A percentile compares a stretch with the other conserved stretches of the same genome.
phyloP scores from a whole-genome alignment of 768 basidiomycete species.

The Mycena pura region DNA sequence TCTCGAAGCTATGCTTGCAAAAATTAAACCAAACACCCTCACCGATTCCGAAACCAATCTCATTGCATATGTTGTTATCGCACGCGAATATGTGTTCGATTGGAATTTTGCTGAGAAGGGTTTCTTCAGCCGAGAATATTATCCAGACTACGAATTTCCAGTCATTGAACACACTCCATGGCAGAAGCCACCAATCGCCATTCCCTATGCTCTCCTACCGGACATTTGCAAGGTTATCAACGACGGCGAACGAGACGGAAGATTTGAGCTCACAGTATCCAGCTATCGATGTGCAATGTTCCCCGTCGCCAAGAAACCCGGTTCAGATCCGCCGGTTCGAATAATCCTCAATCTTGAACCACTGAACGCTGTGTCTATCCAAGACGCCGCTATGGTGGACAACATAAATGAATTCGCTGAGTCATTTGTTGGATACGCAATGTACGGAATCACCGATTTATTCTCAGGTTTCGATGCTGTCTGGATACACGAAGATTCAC shows the following conservation, averaged over 20 bases:
- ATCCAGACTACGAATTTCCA: slow-evolving; percentile 30
- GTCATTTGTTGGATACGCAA: slow-evolving; percentile 28
- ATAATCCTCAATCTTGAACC: slow-evolving; percentile 40
- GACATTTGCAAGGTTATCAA: slow-evolving; percentile 31
- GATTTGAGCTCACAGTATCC: slow-evolving; percentile 30
- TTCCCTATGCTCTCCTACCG: slow-evolving; percentile 29
- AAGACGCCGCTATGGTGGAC: slow-evolving; percentile 33
- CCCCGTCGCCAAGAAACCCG: slow-evolving; percentile 35
- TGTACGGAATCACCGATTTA: slow-evolving; percentile 36
- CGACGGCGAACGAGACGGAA: slow-evolving; percentile 24
- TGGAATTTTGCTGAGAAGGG: slow-evolving; percentile 33
- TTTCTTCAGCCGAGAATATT: slow-evolving; percentile 30
- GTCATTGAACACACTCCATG: slow-evolving; percentile 34
- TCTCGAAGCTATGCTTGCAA: slow-evolving; percentile 21
- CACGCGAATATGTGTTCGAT: slow-evolving; percentile 28
- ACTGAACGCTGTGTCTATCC: slow-evolving; percentile 41
- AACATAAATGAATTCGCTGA: slow-evolving; percentile 34
- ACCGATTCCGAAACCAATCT: slow-evolving; percentile 21
- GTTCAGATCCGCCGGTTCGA: slow-evolving; percentile 29
- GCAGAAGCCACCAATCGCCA: slow-evolving; percentile 25
- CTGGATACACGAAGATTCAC: neutral
- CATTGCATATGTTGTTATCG: slow-evolving; percentile 12
- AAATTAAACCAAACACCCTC: slow-evolving; percentile 20
- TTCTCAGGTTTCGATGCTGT: slow-evolving; percentile 41
- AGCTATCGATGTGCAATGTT: slow-evolving; percentile 34